Evolutionary conservation across 768 basidiomycete genomes (phyloP), one percentile per base, ranked within the genome.

Genomic region (Termitomyces eurrhizus): DNA sequence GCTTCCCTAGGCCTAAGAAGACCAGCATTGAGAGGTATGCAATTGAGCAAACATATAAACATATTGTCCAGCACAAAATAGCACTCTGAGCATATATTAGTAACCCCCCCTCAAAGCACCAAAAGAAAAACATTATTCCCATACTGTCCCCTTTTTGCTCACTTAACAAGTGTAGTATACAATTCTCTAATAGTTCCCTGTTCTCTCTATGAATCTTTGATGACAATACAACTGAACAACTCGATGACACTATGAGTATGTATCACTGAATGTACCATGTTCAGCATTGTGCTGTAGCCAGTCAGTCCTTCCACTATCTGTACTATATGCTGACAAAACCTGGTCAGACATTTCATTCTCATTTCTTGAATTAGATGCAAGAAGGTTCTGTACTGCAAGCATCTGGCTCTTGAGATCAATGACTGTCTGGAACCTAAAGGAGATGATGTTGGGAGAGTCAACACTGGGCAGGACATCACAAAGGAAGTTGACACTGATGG

Each of bases 371-470:
- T 88, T 92, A 64, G 87, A 79, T 6, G 89, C 89, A 6, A 96
- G 80, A 0, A 99, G 69, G 32, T 89, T 93, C 75, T 97, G 95
- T 67, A 96, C 96, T 1, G 90, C 88, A 78, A 98, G 87, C 75
- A 88, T 93, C 62, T 93, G 87, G 64, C 85, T 88, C 65, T 97
- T 95, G n/a, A 99, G 83, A 69, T 97, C 94, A 61, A 99, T 93
- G 42, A 98, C 83, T 74, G 98, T 96, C 73, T 99, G 96, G 73
- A 98, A 90, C 2, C 95, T 95, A 66, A 99, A 96, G 4, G 87
- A 83, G 64, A 99, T 89, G 66, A 98, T 88, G 64, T 98, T 95
- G 3, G 96, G 92, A 36, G 74, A 68, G 13, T 91, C 86, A 41
- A 89, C 86, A 66, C 87, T 90, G 5, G 72, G 78, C 12, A 98